These are phyloP conservation scores for Megacollybia platyphylla DNA, from an alignment of 1,284 basidiomycete genomes.

Conservation along the genomic window DNA sequence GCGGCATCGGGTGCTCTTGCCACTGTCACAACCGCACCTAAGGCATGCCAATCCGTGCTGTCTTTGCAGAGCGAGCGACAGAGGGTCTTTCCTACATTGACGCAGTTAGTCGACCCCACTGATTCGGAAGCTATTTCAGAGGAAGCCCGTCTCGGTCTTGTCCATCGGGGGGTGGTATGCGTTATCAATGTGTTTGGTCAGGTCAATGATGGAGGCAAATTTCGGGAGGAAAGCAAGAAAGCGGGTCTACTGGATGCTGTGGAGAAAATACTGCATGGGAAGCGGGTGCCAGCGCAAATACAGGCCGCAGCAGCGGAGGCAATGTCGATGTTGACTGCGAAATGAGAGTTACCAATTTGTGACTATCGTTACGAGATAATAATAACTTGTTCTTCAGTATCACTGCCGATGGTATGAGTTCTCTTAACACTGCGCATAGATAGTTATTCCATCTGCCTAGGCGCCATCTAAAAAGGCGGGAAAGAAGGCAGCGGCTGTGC, in stretches of 20 bases:
- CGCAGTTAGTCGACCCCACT: constrained; percentile 48
- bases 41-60: constrained; percentile 50
- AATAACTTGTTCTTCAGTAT: background rate
- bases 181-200: constrained; percentile 49
- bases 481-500: constrained; percentile 62
- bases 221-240: constrained; percentile 36
- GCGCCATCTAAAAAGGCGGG: constrained; percentile 87
- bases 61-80: constrained; percentile 49
- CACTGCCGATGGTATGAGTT: background rate
- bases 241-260: constrained; percentile 38
- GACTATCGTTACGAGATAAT: too few relatives aligned
- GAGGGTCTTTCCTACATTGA: constrained; percentile 47
- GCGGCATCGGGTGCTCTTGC: constrained; percentile 84
- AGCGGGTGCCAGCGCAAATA: constrained; percentile 19
- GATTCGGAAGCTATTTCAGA: constrained; percentile 12
- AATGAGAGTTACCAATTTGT: background rate
- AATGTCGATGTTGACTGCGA: constrained; percentile 22
- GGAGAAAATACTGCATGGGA: constrained; percentile 28
- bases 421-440: background rate
- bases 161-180: constrained; percentile 68
- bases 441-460: constrained; percentile 22
- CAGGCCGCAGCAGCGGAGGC: constrained; percentile 31
- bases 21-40: constrained; percentile 52
- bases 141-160: constrained; percentile 41
- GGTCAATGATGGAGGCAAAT: constrained; percentile 18